phyloP scores from a whole-genome alignment of 495 filamentous ascomycete genomes.

The Lophiotrema nucula region DNA sequence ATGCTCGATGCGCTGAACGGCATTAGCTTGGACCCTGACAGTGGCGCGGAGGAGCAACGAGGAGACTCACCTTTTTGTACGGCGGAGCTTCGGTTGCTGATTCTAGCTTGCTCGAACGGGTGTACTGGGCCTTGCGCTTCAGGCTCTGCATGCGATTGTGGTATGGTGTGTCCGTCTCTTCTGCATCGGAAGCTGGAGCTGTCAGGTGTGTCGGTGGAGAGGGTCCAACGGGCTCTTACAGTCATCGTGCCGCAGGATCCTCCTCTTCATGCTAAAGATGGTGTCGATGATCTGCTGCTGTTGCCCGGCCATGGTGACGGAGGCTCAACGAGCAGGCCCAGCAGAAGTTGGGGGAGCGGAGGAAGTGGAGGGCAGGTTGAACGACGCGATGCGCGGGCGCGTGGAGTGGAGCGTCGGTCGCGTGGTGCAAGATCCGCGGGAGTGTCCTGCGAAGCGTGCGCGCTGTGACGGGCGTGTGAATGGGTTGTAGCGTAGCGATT shows the following conservation, averaged over 20 bases:
- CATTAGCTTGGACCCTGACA: slow-evolving; percentile 12
- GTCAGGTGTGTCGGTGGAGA: slow-evolving; percentile 25
- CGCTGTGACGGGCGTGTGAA: too few relatives aligned
- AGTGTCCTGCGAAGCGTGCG: slow-evolving; percentile 13
- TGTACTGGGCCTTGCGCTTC: slow-evolving; percentile 74
- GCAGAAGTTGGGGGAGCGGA: slow-evolving; percentile 4
- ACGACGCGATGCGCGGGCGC: not conserved
- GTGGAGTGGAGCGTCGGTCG: not conserved
- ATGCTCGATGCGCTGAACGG: slow-evolving; percentile 72
- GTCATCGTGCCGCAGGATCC: slow-evolving; percentile 46
- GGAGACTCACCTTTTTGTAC: slow-evolving; percentile 75
- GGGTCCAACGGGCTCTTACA: slow-evolving; percentile 25
- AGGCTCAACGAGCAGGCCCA: slow-evolving; percentile 1
- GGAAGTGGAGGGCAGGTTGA: slow-evolving; percentile 2
- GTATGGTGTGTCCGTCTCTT: slow-evolving; percentile 73
- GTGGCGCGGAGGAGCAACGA: not conserved
- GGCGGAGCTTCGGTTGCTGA: slow-evolving; percentile 66
- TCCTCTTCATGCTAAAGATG: slow-evolving; percentile 73
- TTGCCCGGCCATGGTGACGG: slow-evolving; percentile 65
- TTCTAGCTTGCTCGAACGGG: slow-evolving; percentile 73
- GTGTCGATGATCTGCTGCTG: slow-evolving; percentile 69
- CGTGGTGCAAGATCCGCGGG: not conserved
- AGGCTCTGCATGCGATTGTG: slow-evolving; percentile 89
- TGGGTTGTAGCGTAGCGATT: too few relatives aligned
- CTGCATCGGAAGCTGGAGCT: slow-evolving; percentile 74